Base-by-base conservation (phyloP, 164 flowering plant genomes). In the Liquidambar formosana region DNA sequence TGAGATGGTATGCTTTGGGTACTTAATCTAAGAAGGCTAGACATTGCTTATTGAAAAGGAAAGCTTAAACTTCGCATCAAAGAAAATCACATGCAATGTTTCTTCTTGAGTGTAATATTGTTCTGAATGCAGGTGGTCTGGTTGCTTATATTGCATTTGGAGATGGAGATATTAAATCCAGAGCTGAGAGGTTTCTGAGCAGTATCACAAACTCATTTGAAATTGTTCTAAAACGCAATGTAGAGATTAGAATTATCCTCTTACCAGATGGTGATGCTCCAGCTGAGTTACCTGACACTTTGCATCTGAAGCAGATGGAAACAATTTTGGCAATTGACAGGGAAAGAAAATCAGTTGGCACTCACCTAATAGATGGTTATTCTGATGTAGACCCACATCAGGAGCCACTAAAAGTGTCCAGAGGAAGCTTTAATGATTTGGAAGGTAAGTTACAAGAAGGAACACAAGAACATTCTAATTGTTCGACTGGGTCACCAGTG, bases 201-300 rank as follows among this genome's bases (percentile, higher is more conserved):
- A 96, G 99, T 68, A 92, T 96, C 47, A 89, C 96, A 61, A 87
- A 93, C 78, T 86, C 98, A 41, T 83, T 96, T 25, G 98, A 93
- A 79, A 81, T 78, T 61, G 88, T 93, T 53, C 65, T 96, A 74
- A 87, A 84, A 74, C 77, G 83, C 71, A 87, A 83, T 77, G 90
- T 93, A 16, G 97, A 92, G 83, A 86, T 93, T 19, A 86, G 86
- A 79, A 78, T 90, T 22, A 80, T 86, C 47, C 78, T 82, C 41
- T 64, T 85, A 64, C 82, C 85, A 33, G 81, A 84, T 68, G 76
- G 78, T 57, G 79, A 68, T 59, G 56, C 71, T 63, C 59, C 64
- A 41, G 28, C 38, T 16, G 74, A 76, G 45, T 65, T 78, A n/a
- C 71, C 75, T 28, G 70, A 68, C 18, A 59, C 71, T 22, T 65